phyloP scores from a whole-genome alignment of 2,329 filamentous ascomycete species.

The Phialophora tarda region DNA sequence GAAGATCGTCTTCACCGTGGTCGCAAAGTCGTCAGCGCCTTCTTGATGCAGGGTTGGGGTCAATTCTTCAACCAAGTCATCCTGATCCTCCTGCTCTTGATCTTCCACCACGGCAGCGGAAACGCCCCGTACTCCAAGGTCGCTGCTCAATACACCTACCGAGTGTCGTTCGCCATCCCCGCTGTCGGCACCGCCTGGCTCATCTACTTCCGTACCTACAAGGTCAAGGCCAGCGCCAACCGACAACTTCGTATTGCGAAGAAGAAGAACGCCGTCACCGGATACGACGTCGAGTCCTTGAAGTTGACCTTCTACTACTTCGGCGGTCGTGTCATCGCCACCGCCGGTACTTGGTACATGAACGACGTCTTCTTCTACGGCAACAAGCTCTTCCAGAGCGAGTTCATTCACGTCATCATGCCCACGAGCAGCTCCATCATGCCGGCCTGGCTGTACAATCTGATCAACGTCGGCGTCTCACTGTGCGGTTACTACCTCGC shows the following conservation, averaged over 20 bases:
- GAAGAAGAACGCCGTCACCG: conserved; percentile 84
- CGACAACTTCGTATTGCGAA: conserved; percentile 83
- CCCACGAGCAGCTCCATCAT: conserved; percentile 73
- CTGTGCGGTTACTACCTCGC: conserved; percentile 89
- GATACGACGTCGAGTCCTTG: conserved; percentile 87
- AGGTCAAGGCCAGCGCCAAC: conserved; percentile 81
- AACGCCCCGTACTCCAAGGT: conserved; percentile 76
- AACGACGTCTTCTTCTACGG: conserved; percentile 99
- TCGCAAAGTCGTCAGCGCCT: conserved; percentile 92
- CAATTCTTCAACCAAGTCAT: conserved; percentile 93
- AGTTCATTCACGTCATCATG: conserved; percentile 85
- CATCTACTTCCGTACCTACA: conserved; percentile 92
- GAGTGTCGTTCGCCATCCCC: conserved; percentile 88
- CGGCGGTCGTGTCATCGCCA: conserved; percentile 82
- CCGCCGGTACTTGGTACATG: conserved; percentile 87
- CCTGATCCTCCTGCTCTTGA: conserved; percentile 82
- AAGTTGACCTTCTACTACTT: conserved; percentile 80
- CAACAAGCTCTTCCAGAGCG: conserved; percentile 94
- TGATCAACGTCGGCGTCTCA: conserved; percentile 87
- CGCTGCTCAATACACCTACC: conserved; percentile 88
- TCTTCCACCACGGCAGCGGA: conserved; percentile 82
- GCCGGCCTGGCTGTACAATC: conserved; percentile 87
- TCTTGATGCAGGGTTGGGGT: conserved; percentile 98
- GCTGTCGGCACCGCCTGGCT: conserved; percentile 92
- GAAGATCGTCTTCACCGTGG: conserved; percentile 95